phyloP scores from a whole-genome alignment of 176 grass and related monocot genomes.

The Paspalum notatum region DNA sequence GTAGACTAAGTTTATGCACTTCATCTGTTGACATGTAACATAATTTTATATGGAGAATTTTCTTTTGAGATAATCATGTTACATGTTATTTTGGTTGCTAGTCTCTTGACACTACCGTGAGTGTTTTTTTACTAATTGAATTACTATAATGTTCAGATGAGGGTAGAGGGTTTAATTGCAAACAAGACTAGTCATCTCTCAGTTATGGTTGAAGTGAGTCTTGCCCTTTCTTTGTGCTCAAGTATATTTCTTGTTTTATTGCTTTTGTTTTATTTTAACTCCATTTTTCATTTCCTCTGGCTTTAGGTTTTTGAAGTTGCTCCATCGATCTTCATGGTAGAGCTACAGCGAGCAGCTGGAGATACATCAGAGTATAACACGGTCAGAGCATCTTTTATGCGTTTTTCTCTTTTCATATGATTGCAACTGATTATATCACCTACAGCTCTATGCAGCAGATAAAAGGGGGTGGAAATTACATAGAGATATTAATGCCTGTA shows the following conservation, averaged over 20 bases:
- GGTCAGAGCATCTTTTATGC: conserved; percentile 47
- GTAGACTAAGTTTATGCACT: background rate
- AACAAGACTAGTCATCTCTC: conserved; percentile 82
- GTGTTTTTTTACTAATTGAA: conserved; percentile 28
- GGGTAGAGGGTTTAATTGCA: conserved; percentile 72
- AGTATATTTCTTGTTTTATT: conserved; percentile 22
- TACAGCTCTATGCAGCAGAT: conserved; percentile 1
- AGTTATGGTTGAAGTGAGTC: conserved; percentile 91
- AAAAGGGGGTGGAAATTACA: conserved; percentile 1
- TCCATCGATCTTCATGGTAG: conserved; percentile 89
- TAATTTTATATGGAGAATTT: background rate
- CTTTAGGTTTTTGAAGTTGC: conserved; percentile 95
- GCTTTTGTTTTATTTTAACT: conserved; percentile 2
- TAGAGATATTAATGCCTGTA: conserved; percentile 21
- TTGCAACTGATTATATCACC: conserved; percentile 11
- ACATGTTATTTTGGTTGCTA: conserved; percentile 16
- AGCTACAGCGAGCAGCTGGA: conserved; percentile 78
- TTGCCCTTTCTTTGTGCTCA: conserved; percentile 28
- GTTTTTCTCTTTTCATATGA: conserved; percentile 12
- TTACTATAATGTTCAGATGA: conserved; percentile 70
- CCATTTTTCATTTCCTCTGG: conserved; percentile 7
- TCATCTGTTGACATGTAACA: conserved; percentile 2
- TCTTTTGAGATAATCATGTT: conserved; percentile 11
- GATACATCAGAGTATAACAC: conserved; percentile 79
- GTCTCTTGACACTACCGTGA: background rate